phyloP scores from a whole-genome alignment of 2,329 filamentous ascomycete genomes.

The Claviceps sp. region DNA sequence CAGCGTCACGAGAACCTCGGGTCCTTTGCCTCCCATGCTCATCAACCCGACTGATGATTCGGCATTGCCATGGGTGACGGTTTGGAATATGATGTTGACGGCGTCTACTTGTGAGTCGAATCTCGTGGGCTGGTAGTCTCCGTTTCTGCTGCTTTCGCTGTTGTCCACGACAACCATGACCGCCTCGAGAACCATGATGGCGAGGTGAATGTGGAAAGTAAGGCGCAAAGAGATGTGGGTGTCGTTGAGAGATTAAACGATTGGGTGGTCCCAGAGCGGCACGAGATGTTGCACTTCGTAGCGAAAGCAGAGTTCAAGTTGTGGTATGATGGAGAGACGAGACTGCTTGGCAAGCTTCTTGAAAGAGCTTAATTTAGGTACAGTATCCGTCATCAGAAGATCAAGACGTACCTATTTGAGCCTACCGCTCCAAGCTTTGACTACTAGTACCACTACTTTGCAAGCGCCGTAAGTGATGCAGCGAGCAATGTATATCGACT shows the following conservation, averaged over 20 bases:
- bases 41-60: slow-evolving; percentile 96
- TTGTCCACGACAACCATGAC: slow-evolving; percentile 99
- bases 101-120: slow-evolving; percentile 96
- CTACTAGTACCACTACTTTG: slow-evolving; percentile 10
- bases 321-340: slow-evolving; percentile 1
- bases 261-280: not conserved
- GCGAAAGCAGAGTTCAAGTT: not conserved
- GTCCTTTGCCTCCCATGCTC: slow-evolving; percentile 97
- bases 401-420: slow-evolving; percentile 28
- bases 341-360: slow-evolving; percentile 3
- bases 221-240: not conserved
- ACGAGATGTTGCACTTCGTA: not conserved
- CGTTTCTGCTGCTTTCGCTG: slow-evolving; percentile 96
- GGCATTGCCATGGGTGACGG: slow-evolving; percentile 87
- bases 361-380: not conserved
- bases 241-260: not conserved
- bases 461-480: accelerated
- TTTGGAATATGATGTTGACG: slow-evolving; percentile 87
- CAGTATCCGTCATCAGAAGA: not conserved
- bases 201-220: slow-evolving; percentile 17
- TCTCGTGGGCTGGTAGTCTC: slow-evolving; percentile 79
- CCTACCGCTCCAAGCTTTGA: slow-evolving; percentile 16
- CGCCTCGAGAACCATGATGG: slow-evolving; percentile 94
- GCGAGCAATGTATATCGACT: slow-evolving; percentile 8
- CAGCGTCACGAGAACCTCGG: slow-evolving; percentile 90